Evolutionary conservation across 768 basidiomycete species (phyloP).

Genomic region (Dacryopinax primogenitus): DNA sequence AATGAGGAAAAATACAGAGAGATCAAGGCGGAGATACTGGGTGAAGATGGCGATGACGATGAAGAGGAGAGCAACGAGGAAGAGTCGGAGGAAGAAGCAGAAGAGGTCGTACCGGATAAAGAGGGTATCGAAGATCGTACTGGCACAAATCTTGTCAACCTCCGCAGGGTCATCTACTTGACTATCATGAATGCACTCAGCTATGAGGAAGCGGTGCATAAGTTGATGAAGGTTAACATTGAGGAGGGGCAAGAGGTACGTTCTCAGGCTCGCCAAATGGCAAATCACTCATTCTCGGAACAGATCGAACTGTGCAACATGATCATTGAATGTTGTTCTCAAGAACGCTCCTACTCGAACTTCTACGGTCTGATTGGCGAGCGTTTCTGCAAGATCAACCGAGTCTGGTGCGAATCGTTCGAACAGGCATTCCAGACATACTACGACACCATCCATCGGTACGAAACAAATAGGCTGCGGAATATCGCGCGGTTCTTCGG

Average conservation of each 20-base stretch:
- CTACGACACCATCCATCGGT: constrained; percentile 93
- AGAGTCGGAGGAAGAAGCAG: constrained; percentile 28
- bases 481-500: constrained; percentile 97
- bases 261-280: no score
- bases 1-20: constrained; percentile 89
- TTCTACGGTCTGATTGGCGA: constrained; percentile 96
- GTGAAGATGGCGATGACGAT: constrained; percentile 60
- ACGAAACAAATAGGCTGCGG: constrained; percentile 94
- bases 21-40: constrained; percentile 89
- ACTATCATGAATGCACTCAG: constrained; percentile 98
- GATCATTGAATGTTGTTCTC: constrained; percentile 99
- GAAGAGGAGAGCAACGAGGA: constrained; percentile 52
- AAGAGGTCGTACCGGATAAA: constrained; percentile 56
- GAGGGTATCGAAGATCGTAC: constrained; percentile 90
- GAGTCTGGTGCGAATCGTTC: constrained; percentile 81
- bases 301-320: constrained; percentile 95
- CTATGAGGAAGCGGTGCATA: constrained; percentile 98
- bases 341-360: constrained; percentile 94
- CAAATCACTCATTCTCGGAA: no score
- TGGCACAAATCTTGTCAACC: constrained; percentile 88
- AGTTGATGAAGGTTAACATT: constrained; percentile 84
- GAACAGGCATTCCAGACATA: constrained; percentile 81
- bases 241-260: constrained; percentile 86
- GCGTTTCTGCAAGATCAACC: constrained; percentile 91
- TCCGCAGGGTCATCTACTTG: constrained; percentile 85